phyloP scores from a whole-genome alignment of 345 rosid species.

The Schrenkiella parvula region DNA sequence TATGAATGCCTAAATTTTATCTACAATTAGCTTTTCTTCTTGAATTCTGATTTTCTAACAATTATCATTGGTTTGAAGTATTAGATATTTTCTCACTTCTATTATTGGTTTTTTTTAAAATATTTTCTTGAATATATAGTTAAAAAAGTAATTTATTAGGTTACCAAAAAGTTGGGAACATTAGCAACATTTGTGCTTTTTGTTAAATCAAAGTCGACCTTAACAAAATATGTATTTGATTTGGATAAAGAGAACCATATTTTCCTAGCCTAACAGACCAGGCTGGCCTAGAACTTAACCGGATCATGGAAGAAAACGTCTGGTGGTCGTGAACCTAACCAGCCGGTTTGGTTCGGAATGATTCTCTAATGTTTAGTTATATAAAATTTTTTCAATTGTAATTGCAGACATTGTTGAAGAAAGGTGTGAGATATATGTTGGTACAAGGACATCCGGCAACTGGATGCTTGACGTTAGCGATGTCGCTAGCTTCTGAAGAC shows the following conservation, averaged over 20 bases:
- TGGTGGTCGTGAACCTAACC: neutral
- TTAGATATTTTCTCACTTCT: too few species aligned
- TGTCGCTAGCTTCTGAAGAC: conserved; percentile 49
- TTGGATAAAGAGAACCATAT: neutral
- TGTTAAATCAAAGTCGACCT: neutral
- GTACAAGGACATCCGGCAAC: conserved; percentile 76
- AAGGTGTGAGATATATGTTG: conserved; percentile 67
- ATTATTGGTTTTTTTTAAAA: neutral
- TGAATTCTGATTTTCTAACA: neutral
- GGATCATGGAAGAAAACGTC: neutral
- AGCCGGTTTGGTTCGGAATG: neutral
- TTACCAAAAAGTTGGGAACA: too few species aligned
- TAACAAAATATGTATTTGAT: neutral
- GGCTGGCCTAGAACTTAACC: neutral
- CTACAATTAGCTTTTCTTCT: neutral
- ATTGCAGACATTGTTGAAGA: conserved; percentile 58
- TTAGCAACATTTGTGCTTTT: too few species aligned
- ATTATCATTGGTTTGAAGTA: neutral
- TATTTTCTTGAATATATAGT: too few species aligned
- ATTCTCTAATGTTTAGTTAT: neutral
- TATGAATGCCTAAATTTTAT: neutral
- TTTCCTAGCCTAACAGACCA: neutral
- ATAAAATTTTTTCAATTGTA: neutral
- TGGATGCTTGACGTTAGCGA: conserved; percentile 73
- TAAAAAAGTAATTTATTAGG: too few species aligned